These are phyloP conservation scores for Hyaloscypha variabilis DNA, from an alignment of 495 filamentous ascomycete species.

Conservation along the genomic window DNA sequence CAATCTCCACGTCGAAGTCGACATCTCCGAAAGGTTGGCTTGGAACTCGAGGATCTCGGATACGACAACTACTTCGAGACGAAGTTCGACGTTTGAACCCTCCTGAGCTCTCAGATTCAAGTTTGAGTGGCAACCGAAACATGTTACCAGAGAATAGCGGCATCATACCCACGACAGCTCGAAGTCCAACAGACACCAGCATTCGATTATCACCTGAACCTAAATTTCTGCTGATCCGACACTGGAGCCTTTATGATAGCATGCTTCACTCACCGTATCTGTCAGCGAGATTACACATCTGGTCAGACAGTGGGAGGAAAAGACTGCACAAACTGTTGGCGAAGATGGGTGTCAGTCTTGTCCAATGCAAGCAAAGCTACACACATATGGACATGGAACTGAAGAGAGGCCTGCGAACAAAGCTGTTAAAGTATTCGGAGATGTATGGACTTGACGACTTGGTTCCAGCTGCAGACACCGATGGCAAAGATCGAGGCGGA, in stretches of 20 bases:
- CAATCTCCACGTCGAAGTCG: slow-evolving; percentile 60
- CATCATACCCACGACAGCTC: slow-evolving; percentile 84
- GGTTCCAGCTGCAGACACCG: slow-evolving; percentile 69
- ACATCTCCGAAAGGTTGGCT: slow-evolving; percentile 74
- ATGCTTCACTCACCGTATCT: slow-evolving; percentile 98
- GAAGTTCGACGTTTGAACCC: slow-evolving; percentile 96
- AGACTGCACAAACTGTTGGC: slow-evolving; percentile 93
- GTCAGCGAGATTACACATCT: slow-evolving; percentile 89
- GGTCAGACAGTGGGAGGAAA: slow-evolving; percentile 87
- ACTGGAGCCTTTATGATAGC: slow-evolving; percentile 97
- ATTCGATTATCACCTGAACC: slow-evolving; percentile 95
- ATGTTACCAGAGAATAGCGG: slow-evolving; percentile 62
- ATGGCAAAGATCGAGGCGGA: slow-evolving; percentile 51
- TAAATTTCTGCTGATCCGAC: slow-evolving; percentile 87
- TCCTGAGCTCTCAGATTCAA: slow-evolving; percentile 63
- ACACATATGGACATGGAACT: slow-evolving; percentile 98
- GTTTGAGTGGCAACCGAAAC: slow-evolving; percentile 46
- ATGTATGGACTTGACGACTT: slow-evolving; percentile 91
- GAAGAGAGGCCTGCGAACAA: slow-evolving; percentile 83
- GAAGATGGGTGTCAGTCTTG: slow-evolving; percentile 96
- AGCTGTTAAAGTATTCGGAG: slow-evolving; percentile 85
- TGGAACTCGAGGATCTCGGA: slow-evolving; percentile 78
- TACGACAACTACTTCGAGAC: slow-evolving; percentile 83
- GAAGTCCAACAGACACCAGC: slow-evolving; percentile 85
- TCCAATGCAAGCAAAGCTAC: slow-evolving; percentile 92